Conservation (phyloP, 768 basidiomycete genomes). For the Suillus placidus region DNA sequence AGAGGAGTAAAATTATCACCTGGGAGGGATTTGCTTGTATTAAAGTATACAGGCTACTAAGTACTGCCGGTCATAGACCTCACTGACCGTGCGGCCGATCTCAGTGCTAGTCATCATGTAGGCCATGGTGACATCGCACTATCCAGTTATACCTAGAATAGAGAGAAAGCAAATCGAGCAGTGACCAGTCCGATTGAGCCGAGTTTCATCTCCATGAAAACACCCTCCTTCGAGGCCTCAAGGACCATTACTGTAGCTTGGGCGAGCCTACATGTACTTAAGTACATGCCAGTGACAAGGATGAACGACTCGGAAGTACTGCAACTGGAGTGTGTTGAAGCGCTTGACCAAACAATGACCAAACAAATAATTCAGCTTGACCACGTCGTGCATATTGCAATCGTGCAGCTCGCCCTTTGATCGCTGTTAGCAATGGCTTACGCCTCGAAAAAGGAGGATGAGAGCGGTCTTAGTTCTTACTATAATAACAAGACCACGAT, state of each 20-base stretch:
- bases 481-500: slow-evolving; percentile 98
- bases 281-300: background rate
- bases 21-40: background rate
- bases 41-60: background rate
- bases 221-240: background rate
- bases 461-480: slow-evolving; percentile 87
- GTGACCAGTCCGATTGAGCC: background rate
- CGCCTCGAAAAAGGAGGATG: slow-evolving; percentile 95
- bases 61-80: background rate
- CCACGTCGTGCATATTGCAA: slow-evolving; percentile 25
- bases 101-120: background rate
- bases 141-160: background rate
- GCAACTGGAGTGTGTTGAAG: background rate
- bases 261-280: background rate
- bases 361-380: slow-evolving; percentile 18
- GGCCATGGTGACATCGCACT: background rate
- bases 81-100: background rate
- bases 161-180: background rate
- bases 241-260: background rate
- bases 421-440: slow-evolving; percentile 67
- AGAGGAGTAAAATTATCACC: background rate
- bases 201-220: background rate
- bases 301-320: background rate
- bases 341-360: slow-evolving; percentile 24
- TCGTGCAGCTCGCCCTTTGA: slow-evolving; percentile 19